A percentile compares a stretch with the other conserved stretches of the same genome.
These are phyloP conservation scores for Dissophora globulifera DNA, from an alignment of 192 early-diverging fungal genomes.

Conservation along the genomic window DNA sequence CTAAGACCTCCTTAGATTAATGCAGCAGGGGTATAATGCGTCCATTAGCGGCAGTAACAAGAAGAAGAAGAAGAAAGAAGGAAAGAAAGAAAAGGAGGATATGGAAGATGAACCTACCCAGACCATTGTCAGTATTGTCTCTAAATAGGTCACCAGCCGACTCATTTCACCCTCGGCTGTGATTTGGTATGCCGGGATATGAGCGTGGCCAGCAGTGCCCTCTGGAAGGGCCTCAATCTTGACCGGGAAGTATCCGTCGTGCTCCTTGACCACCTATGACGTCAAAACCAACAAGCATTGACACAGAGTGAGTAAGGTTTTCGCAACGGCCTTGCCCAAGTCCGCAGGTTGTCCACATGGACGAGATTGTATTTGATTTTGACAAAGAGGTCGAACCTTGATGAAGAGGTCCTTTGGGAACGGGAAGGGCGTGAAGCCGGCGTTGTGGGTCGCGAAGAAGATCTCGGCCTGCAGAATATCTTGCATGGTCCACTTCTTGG, in stretches of 20 bases:
- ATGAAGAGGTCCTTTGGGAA: constrained; percentile 84
- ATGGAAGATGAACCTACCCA: constrained; percentile 66
- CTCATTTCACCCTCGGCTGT: constrained; percentile 78
- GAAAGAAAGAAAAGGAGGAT: not conserved
- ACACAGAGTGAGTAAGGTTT: too few relatives aligned
- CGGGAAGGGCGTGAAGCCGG: constrained; percentile 70
- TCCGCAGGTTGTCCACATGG: too few relatives aligned
- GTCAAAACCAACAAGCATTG: not conserved
- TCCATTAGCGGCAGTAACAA: too few relatives aligned
- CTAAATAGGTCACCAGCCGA: constrained; percentile 83
- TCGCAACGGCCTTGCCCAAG: too few relatives aligned
- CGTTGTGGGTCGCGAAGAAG: constrained; percentile 83
- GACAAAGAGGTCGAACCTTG: constrained; percentile 56
- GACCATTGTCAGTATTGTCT: constrained; percentile 83
- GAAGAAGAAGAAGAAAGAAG: not conserved
- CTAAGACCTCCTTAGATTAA: too few relatives aligned
- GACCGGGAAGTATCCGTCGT: constrained; percentile 88
- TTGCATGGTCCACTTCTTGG: constrained; percentile 69
- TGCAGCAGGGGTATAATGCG: too few relatives aligned
- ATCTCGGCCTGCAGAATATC: constrained; percentile 74
- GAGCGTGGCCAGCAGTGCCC: constrained; percentile 83
- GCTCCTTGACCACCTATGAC: constrained; percentile 74
- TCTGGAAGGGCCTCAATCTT: constrained; percentile 83
- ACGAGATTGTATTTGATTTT: not conserved
- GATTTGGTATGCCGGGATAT: constrained; percentile 86